Conservation (phyloP, 2,329 filamentous ascomycete genomes). For the Sarocladiaceae sp. region DNA sequence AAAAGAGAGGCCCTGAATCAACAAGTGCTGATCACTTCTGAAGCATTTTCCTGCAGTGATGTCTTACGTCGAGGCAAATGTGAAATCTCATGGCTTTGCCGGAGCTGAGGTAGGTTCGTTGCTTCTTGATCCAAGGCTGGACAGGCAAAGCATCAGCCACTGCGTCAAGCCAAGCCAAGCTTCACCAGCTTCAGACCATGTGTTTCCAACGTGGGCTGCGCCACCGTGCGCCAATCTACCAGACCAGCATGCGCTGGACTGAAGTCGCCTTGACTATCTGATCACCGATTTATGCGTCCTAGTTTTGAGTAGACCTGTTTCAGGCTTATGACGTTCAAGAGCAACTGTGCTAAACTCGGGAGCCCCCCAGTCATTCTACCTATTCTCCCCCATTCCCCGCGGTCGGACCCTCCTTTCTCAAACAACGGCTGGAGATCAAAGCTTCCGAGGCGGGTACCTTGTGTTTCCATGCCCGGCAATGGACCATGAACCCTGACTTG, state of each 20-base stretch:
- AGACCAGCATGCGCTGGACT: neutral
- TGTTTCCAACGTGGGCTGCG: neutral
- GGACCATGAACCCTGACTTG: neutral
- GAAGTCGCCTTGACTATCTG: neutral
- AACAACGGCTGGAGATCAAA: neutral
- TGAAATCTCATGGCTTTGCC: no score
- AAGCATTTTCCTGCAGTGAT: no score
- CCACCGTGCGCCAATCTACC: neutral
- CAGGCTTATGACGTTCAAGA: neutral
- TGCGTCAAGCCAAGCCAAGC: neutral
- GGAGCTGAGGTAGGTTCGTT: no score
- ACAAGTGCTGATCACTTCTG: no score
- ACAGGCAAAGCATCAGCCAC: neutral
- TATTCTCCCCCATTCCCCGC: neutral
- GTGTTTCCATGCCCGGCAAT: conserved; percentile 5
- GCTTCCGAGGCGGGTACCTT: neutral
- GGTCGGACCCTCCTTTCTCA: neutral
- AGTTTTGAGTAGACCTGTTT: neutral
- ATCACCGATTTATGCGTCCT: neutral
- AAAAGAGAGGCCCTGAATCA: no score
- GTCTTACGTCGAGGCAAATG: no score
- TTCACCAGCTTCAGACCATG: no score
- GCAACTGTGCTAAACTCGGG: neutral
- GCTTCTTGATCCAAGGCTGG: no score
- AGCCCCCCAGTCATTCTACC: neutral